Conservation (phyloP, 192 early-diverging fungal genomes). For the Spinellus fusiger region DNA sequence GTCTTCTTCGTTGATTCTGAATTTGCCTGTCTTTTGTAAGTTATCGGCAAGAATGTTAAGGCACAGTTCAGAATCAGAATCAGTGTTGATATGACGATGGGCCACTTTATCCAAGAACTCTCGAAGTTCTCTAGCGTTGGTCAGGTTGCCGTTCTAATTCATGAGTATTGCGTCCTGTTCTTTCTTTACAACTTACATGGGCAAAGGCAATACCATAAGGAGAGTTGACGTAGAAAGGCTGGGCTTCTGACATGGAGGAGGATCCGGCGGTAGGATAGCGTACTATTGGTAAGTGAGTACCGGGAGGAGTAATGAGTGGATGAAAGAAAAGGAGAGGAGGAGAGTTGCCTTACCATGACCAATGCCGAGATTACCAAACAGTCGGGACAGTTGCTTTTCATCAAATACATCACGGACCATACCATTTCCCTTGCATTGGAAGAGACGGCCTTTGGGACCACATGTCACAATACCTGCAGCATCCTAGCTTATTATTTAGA, state of each 20-base stretch:
- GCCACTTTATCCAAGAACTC: conserved; percentile 89
- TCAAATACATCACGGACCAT: conserved; percentile 99
- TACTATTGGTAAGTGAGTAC: conserved; percentile 49
- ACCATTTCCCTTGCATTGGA: conserved; percentile 98
- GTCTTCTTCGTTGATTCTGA: conserved; percentile 97
- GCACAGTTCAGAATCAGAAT: conserved; percentile 97
- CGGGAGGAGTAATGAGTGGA: too few relatives aligned
- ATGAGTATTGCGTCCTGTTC: not conserved
- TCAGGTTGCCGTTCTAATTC: conserved; percentile 94
- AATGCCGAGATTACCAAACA: conserved; percentile 88
- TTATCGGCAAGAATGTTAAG: conserved; percentile 97
- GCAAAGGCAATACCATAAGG: conserved; percentile 96
- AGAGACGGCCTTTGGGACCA: conserved; percentile 91
- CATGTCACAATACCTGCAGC: conserved; percentile 99
- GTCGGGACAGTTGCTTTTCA: conserved; percentile 63
- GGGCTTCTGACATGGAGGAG: conserved; percentile 92
- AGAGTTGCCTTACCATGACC: conserved; percentile 82
- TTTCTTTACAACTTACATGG: conserved; percentile 62
- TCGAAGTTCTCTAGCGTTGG: conserved; percentile 86
- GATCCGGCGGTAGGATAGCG: conserved; percentile 98
- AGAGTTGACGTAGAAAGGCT: conserved; percentile 99
- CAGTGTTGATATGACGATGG: conserved; percentile 99
- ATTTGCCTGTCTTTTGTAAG: conserved; percentile 95
- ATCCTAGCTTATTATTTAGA: conserved; percentile 60
- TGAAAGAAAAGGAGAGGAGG: conserved; percentile 8